phyloP scores from a whole-genome alignment of 495 filamentous ascomycete genomes.

The Penicillium coprophilum region DNA sequence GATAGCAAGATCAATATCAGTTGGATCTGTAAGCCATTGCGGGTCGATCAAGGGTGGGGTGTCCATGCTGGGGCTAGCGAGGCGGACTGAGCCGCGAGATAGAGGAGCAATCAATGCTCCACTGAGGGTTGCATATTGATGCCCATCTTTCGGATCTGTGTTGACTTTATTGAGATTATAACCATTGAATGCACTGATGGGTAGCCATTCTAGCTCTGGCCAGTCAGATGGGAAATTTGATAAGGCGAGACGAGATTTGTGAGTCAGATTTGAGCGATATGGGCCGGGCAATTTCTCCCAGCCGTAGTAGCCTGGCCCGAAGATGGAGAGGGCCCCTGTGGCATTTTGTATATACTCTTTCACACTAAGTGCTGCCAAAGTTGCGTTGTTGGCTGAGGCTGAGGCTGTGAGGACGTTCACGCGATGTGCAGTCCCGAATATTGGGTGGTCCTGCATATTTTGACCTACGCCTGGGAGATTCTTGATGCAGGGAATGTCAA shows the following conservation, averaged over 20 bases:
- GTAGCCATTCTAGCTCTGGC: slow-evolving; percentile 56
- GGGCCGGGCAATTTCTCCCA: slow-evolving; percentile 48
- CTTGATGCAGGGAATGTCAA: slow-evolving; percentile 50
- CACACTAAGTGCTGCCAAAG: slow-evolving; percentile 10
- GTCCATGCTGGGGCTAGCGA: slow-evolving; percentile 36
- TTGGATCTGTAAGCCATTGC: slow-evolving; percentile 43
- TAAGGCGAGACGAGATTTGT: slow-evolving; percentile 22
- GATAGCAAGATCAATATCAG: slow-evolving; percentile 46
- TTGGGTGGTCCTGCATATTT: slow-evolving; percentile 62
- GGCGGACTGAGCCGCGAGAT: slow-evolving; percentile 53
- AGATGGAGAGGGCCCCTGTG: slow-evolving; percentile 19
- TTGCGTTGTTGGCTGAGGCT: slow-evolving; percentile 11
- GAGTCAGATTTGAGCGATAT: slow-evolving; percentile 18
- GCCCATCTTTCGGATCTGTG: slow-evolving; percentile 31
- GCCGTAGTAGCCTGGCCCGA: slow-evolving; percentile 27
- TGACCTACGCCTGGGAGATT: slow-evolving; percentile 62
- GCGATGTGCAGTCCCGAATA: slow-evolving; percentile 2
- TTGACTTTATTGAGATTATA: slow-evolving; percentile 17
- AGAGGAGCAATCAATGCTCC: slow-evolving; percentile 45
- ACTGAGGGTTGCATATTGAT: slow-evolving; percentile 47
- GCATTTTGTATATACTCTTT: slow-evolving; percentile 20
- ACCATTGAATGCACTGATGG: slow-evolving; percentile 28
- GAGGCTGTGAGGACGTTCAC: slow-evolving; percentile 10
- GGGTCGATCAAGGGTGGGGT: slow-evolving; percentile 51
- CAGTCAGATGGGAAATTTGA: slow-evolving; percentile 48